Evolutionary conservation across 1,284 basidiomycete species (phyloP), one percentile per base, ranked within the genome.

Genomic region (Papiliotrema laurentii): DNA sequence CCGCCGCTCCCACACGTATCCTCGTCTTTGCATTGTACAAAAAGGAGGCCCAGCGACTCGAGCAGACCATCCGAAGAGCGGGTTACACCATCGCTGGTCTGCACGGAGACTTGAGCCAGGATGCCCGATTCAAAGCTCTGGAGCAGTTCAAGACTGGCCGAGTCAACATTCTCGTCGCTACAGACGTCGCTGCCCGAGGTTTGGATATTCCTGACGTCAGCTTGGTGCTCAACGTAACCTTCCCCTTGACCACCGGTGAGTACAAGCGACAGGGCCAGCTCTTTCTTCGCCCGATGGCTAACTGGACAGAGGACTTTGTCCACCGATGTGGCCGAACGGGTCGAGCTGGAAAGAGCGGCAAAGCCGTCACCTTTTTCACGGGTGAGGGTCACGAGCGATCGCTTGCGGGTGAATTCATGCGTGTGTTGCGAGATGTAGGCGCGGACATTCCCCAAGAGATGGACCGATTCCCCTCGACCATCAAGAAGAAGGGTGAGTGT

Each of bases 21-120:
- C 82, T 99, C 38, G 83, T 98, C 38, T 99, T 99, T 72, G 94
- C 89, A 1, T 79, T 98, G 40, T 99, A 99, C 80, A 99, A 99
- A 77, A 94, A 92, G 71, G 92, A 99, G 74, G 89, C 93, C 1
- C 82, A 88, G 40, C 82, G 96, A 16, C 84, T 99, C 4, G 90
- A 93, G 69, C 78, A 82, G 61, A 88, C 83, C 59, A 82, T 99
- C 18, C 77, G 80, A 46, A 78, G 84, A 37, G 83, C 85, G 33
- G 90, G 91, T 3, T 94, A 87, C 77, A 76, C 81, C 36, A 92
- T 96, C n/a, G 85, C 83, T 5, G 86, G 86, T 3, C 80, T 97
- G 46, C 92, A 97, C 68, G 94, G 94, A 2, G 93, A 98, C 71
- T 80, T 97, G 80, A 81, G 84, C 19, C 96, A 99, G 74, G 78